Percentiles rank a stretch among this genome's conserved stretches.
Evolutionary conservation across 768 basidiomycete species (phyloP).

Genomic region (Hydnomerulius pinastri): DNA sequence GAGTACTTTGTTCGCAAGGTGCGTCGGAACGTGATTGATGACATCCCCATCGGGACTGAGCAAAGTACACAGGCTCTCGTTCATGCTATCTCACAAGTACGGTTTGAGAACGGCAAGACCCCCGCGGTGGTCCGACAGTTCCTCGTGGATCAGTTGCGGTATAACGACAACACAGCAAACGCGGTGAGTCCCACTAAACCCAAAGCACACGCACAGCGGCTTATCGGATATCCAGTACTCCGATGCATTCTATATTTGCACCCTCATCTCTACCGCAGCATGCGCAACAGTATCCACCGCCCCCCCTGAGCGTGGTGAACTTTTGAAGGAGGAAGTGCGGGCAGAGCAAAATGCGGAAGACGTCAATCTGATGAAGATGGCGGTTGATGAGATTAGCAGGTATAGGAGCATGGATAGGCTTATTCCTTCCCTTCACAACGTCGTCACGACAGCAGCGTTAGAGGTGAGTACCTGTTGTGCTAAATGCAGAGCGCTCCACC

Average conservation of each 20-base stretch:
- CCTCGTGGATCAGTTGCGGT: conserved; percentile 88
- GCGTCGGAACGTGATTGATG: conserved; percentile 4
- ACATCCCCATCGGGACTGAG: conserved; percentile 6
- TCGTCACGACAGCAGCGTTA: conserved; percentile 86
- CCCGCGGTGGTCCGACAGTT: conserved; percentile 85
- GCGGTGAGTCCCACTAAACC: conserved; percentile 51
- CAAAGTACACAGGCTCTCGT: conserved; percentile 59
- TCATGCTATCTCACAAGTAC: conserved; percentile 80
- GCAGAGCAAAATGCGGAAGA: conserved; percentile 71
- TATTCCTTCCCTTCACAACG: conserved; percentile 92
- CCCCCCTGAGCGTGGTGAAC: conserved; percentile 79
- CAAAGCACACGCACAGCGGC: neutral
- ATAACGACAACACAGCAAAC: conserved; percentile 94
- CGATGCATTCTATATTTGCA: conserved; percentile 88
- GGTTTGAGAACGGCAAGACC: conserved; percentile 85
- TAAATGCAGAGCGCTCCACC: conserved; percentile 1
- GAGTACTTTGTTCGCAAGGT: conserved; percentile 98
- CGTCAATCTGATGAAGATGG: conserved; percentile 68
- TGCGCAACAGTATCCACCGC: conserved; percentile 76
- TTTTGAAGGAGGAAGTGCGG: conserved; percentile 66
- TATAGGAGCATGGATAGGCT: conserved; percentile 94
- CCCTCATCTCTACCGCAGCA: conserved; percentile 80
- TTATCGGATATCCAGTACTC: conserved; percentile 59
- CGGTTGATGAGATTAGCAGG: conserved; percentile 80
- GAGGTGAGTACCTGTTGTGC: conserved; percentile 59